A percentile compares a stretch with the other conserved stretches of the same genome.
Evolutionary conservation across 768 basidiomycete species (phyloP).

Genomic region (Clavulina sp.): DNA sequence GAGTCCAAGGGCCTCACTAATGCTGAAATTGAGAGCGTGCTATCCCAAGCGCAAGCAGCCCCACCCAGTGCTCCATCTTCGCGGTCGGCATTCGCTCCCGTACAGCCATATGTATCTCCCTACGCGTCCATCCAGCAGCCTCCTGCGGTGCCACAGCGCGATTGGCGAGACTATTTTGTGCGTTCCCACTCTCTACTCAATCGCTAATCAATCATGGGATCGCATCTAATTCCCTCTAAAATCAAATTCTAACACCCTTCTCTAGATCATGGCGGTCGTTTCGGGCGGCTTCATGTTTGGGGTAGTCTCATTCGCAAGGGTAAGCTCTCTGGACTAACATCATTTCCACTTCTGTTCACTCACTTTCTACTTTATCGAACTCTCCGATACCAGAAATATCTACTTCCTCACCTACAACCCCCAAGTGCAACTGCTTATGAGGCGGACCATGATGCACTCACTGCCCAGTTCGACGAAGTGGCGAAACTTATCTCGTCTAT

Average conservation of each 20-base stretch:
- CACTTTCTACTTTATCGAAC: neutral
- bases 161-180: conserved; percentile 98
- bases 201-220: neutral
- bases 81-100: conserved; percentile 12
- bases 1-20: conserved; percentile 80
- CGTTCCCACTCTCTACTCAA: conserved; percentile 19
- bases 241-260: conserved; percentile 14
- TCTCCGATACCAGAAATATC: conserved; percentile 49
- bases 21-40: conserved; percentile 70
- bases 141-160: conserved; percentile 41
- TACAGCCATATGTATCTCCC: conserved; percentile 29
- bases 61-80: neutral
- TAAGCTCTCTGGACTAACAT: conserved; percentile 24
- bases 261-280: conserved; percentile 78
- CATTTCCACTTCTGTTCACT: neutral
- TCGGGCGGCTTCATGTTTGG: conserved; percentile 77
- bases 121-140: conserved; percentile 19
- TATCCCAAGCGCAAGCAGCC: conserved; percentile 31
- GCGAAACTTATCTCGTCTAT: conserved; percentile 68
- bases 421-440: conserved; percentile 81
- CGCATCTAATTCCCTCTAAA: conserved; percentile 10
- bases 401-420: conserved; percentile 79
- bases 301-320: conserved; percentile 61
- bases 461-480: conserved; percentile 79
- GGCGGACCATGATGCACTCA: conserved; percentile 65